Evolutionary conservation across 2,329 filamentous ascomycete species (phyloP).

Genomic region (Penicillium concentricum): DNA sequence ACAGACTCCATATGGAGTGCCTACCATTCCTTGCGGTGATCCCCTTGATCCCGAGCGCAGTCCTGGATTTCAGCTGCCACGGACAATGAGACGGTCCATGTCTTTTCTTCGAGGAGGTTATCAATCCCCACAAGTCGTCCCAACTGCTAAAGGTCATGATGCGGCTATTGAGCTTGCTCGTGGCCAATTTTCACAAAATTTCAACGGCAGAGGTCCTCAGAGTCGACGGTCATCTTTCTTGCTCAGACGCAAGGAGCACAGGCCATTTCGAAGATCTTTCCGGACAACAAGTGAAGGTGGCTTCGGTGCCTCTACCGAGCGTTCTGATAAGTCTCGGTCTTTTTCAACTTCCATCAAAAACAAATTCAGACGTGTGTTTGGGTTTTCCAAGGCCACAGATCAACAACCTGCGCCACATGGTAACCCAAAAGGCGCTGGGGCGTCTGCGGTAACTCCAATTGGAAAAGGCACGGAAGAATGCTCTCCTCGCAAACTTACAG

Average conservation of each 20-base stretch:
- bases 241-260: constrained; percentile 30
- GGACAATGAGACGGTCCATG: constrained; percentile 41
- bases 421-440: background rate
- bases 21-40: constrained; percentile 10
- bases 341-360: constrained; percentile 46
- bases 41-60: constrained; percentile 17
- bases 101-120: constrained; percentile 41
- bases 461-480: background rate
- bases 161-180: constrained; percentile 44
- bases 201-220: constrained; percentile 18
- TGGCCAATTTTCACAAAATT: constrained; percentile 36
- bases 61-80: constrained; percentile 18
- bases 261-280: constrained; percentile 39
- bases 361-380: constrained; percentile 42
- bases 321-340: constrained; percentile 33
- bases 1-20: constrained; percentile 16
- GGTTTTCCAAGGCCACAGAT: constrained; percentile 27
- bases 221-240: constrained; percentile 26
- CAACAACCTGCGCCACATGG: background rate
- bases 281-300: constrained; percentile 28
- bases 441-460: background rate
- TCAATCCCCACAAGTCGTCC: constrained; percentile 17
- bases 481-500: background rate
- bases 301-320: background rate
- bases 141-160: constrained; percentile 35